A percentile compares a stretch with the other conserved stretches of the same genome.
Conservation (phyloP, 768 basidiomycete genomes). For the Russula foetens region DNA sequence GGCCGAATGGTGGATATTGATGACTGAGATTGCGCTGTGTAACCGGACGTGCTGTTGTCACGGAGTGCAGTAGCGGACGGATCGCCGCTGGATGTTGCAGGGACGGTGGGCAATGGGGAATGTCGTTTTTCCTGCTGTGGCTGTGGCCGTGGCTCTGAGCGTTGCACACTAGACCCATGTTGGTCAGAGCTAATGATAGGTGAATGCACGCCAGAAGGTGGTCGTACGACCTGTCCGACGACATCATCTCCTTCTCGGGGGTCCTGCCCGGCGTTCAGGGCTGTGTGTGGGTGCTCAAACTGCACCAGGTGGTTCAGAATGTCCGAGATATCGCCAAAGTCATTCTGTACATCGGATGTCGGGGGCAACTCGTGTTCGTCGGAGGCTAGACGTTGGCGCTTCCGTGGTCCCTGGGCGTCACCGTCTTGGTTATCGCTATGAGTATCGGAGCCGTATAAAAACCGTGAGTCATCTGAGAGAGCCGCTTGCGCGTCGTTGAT, state of each 20-base stretch:
- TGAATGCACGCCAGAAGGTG: conserved; percentile 6
- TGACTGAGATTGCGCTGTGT: neutral
- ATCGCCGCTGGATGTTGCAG: neutral
- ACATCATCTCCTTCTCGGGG: conserved; percentile 1
- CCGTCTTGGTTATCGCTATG: conserved; percentile 28
- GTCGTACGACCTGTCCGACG: conserved; percentile 11
- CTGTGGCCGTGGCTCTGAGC: conserved; percentile 7
- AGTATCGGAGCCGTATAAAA: conserved; percentile 30
- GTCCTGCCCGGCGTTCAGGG: neutral
- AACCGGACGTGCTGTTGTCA: neutral
- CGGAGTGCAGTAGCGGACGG: neutral
- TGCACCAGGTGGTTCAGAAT: conserved; percentile 68
- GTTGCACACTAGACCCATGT: neutral
- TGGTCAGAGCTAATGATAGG: conserved; percentile 6
- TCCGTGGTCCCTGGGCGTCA: conserved; percentile 10
- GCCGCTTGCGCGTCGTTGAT: conserved; percentile 1
- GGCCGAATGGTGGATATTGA: conserved; percentile 8
- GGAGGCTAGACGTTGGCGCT: conserved; percentile 21
- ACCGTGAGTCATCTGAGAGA: conserved; percentile 26
- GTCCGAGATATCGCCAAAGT: conserved; percentile 73
- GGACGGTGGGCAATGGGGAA: neutral
- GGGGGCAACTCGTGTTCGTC: conserved; percentile 27
- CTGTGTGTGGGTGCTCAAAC: conserved; percentile 49
- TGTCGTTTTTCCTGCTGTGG: conserved; percentile 8
- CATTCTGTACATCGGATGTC: conserved; percentile 46